These are phyloP conservation scores for Pestalotiopsis sp. DNA, from an alignment of 2,329 filamentous ascomycete species.

Conservation along the genomic window DNA sequence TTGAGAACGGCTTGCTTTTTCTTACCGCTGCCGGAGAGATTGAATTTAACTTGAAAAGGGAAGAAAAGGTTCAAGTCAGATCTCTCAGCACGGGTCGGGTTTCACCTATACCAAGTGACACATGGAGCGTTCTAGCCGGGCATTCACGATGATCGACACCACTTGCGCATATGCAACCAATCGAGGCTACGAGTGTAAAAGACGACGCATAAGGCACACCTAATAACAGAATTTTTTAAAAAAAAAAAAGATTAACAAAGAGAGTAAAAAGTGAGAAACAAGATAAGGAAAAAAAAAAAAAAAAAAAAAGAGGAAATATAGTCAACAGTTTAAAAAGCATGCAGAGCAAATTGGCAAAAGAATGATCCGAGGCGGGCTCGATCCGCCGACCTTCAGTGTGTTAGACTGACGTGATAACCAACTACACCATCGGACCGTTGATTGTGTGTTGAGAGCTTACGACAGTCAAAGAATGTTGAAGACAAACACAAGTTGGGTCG, in stretches of 20 bases:
- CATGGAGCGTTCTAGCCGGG: background rate
- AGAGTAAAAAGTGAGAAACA: background rate
- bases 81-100: background rate
- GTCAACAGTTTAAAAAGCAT: no score
- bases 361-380: conserved; percentile 27
- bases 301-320: background rate
- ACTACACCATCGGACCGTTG: conserved; percentile 34
- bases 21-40: background rate
- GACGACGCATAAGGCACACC: no score
- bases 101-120: background rate
- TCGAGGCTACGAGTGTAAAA: background rate
- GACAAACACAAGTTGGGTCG: no score
- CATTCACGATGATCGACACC: background rate
- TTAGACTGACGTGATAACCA: conserved; percentile 55
- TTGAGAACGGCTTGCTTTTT: background rate
- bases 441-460: background rate
- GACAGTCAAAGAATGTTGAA: no score
- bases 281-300: background rate
- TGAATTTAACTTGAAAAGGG: background rate
- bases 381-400: conserved; percentile 41
- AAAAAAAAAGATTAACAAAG: background rate
- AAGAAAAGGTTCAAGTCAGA: background rate
- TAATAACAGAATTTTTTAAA: no score
- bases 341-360: background rate
- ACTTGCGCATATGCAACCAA: background rate